Base-by-base conservation (phyloP, 768 basidiomycete species). In the Boletus vinaceobasis region DNA sequence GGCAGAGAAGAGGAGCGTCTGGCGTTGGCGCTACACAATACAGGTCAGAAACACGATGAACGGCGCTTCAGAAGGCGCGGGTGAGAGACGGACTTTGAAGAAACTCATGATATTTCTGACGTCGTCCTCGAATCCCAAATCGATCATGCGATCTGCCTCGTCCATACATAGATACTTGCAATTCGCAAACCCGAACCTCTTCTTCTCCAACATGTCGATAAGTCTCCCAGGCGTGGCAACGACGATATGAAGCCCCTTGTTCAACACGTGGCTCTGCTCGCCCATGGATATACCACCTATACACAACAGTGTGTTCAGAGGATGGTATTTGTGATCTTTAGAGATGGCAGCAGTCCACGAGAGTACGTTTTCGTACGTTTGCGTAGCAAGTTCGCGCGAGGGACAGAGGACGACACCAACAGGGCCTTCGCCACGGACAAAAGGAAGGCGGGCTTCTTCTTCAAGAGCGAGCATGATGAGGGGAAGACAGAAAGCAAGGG, bases 121-220 rank as follows among this genome's bases (percentile, higher is more conserved):
- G 63, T 99, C 97, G 57, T 99, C 97, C 72, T 99, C 97, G 65
- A 99, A 99, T 0, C 97, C 97, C 68, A 98, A 78, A 67, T 99
- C 97, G 56, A 99, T 94, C 97, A 99, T 99, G 55, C 97, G 79
- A 73, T 99, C 97, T 0, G 97, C 97, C 73, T 99, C 97, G 73
- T 99, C 97, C 93, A 99, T 94, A 68, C 95, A 98, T 11, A 99
- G 75, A 68, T 85, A 97, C 76, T 93, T 94, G 87, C 95, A 98
- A 59, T 87, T 88, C 57, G 90, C 88, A 68, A 98, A 88, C 6
- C 88, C 92, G 64, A 99, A 90, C 59, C 86, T 82, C 71, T 84
- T 90, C 78, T 98, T 98, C 72, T 97, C 94, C 60, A 99, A 73
- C 93, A 99, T 96, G 72, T 99, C 97, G 58, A 98, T 98, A 50